These are phyloP conservation scores for Penicillium steckii DNA, from an alignment of 495 filamentous ascomycete species.

Conservation along the genomic window DNA sequence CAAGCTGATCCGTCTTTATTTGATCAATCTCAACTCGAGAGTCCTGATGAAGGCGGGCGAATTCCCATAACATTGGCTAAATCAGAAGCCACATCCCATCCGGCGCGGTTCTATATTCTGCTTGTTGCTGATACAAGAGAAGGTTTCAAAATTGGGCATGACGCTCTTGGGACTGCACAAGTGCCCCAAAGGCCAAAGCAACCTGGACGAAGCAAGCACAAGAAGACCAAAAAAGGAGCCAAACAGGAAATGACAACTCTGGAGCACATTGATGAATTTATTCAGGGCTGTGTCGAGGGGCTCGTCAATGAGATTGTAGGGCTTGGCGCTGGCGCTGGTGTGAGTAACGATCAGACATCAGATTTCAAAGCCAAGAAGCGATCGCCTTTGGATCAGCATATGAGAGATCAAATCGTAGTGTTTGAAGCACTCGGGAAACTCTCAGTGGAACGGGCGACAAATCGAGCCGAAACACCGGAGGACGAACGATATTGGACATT, in stretches of 20 bases:
- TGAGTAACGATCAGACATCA: neutral
- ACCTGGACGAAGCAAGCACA: conserved; percentile 5
- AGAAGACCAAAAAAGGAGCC: conserved; percentile 7
- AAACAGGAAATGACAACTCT: neutral
- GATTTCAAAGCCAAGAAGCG: neutral
- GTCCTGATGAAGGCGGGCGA: conserved; percentile 4
- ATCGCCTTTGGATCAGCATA: conserved; percentile 61
- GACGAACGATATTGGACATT: conserved; percentile 53
- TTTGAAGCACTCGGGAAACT: conserved; percentile 67
- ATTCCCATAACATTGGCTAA: conserved; percentile 46
- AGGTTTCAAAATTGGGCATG: conserved; percentile 63
- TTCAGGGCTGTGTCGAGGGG: conserved; percentile 51
- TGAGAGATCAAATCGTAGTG: conserved; percentile 79
- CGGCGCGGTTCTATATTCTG: conserved; percentile 66
- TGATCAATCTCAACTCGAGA: neutral
- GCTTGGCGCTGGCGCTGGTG: neutral
- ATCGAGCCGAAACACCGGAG: conserved; percentile 31
- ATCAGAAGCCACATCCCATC: conserved; percentile 57
- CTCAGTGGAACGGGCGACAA: conserved; percentile 22
- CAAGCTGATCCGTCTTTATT: conserved; percentile 12
- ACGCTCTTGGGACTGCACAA: conserved; percentile 47
- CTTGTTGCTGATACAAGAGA: conserved; percentile 66
- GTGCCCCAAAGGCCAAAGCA: conserved; percentile 33
- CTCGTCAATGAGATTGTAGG: conserved; percentile 57
- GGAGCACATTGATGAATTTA: conserved; percentile 26